These are phyloP conservation scores for Phlebopus sp. DNA, from an alignment of 1,284 basidiomycete genomes.

Conservation along the genomic window DNA sequence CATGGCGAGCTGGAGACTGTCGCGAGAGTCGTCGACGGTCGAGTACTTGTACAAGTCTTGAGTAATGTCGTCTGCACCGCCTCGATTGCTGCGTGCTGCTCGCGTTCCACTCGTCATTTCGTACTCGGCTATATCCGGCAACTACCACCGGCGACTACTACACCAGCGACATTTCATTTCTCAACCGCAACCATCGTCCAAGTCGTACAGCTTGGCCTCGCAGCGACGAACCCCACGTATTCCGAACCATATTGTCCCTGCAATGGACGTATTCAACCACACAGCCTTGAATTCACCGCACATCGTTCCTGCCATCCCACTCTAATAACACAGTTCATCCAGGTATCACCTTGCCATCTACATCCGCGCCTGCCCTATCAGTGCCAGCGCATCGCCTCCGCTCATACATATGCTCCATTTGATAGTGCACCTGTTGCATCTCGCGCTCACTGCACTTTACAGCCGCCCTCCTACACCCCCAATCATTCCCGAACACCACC, in stretches of 20 bases:
- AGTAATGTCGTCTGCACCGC: neutral
- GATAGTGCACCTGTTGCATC: neutral
- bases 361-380: neutral
- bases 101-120: neutral
- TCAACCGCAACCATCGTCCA: too few species aligned
- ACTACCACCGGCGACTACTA: neutral
- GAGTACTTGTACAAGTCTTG: neutral
- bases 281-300: neutral
- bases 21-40: neutral
- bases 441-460: neutral
- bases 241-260: neutral
- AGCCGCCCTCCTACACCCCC: neutral
- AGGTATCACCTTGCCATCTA: neutral
- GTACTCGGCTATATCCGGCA: neutral
- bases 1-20: slow-evolving; percentile 9
- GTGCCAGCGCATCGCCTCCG: neutral
- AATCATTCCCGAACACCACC: neutral
- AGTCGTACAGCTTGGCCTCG: too few species aligned
- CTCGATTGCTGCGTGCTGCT: neutral
- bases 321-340: neutral
- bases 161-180: neutral
- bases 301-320: neutral
- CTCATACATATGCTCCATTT: neutral
- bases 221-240: neutral
- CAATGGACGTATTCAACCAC: neutral